Conservation (phyloP, 768 basidiomycete genomes). For the Mycena alexandri region DNA sequence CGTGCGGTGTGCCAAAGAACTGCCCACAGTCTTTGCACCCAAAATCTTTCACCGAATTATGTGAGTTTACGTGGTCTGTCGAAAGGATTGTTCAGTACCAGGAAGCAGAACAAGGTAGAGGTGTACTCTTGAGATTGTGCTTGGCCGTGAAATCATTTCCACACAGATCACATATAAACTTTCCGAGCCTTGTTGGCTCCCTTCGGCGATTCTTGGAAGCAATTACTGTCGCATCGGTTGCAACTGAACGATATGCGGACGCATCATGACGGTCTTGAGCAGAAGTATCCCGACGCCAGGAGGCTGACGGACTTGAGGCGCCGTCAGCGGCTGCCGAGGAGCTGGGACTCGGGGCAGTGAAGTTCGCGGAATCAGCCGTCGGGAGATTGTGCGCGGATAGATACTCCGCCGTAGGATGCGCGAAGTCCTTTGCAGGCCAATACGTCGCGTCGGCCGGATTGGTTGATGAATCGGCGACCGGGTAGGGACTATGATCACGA, state of each 20-base stretch:
- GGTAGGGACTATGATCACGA: conserved; percentile 7
- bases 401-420: neutral
- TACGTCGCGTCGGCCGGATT: neutral
- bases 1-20: no score
- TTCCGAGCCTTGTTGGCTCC: no score
- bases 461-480: conserved; percentile 2
- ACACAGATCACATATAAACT: no score
- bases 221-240: conserved; percentile 3
- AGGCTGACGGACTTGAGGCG: neutral
- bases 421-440: neutral
- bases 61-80: conserved; percentile 25
- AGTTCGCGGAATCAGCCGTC: no score
- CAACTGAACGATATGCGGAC: conserved; percentile 1
- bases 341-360: neutral
- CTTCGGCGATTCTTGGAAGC: neutral
- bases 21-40: neutral
- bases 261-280: neutral
- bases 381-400: neutral
- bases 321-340: neutral
- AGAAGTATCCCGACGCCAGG: neutral
- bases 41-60: neutral
- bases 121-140: no score
- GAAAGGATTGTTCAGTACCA: neutral
- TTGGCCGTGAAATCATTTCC: no score
- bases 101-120: no score